phyloP scores from a whole-genome alignment of 2,329 filamentous ascomycete genomes.

The Amauroascus verrucosus region DNA sequence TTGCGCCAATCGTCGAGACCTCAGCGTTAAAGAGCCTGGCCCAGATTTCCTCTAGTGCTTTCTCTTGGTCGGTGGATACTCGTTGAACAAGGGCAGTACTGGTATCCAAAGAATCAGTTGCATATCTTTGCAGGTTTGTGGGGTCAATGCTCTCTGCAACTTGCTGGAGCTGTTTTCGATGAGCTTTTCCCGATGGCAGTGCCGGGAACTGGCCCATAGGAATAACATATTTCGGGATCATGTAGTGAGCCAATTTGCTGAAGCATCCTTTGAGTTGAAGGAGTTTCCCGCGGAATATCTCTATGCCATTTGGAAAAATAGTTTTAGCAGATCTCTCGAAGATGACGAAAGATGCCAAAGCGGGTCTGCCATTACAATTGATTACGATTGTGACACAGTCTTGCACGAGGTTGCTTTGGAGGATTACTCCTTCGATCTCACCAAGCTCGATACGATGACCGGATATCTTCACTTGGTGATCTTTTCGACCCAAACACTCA shows the following conservation, averaged over 20 bases:
- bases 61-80: neutral
- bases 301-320: neutral
- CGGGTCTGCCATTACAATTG: neutral
- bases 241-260: neutral
- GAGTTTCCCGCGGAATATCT: neutral
- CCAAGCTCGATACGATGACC: slow-evolving; percentile 33
- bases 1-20: neutral
- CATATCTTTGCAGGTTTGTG: neutral
- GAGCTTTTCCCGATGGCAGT: slow-evolving; percentile 1
- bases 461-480: slow-evolving; percentile 17
- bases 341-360: neutral
- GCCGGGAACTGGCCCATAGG: slow-evolving; percentile 2
- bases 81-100: neutral
- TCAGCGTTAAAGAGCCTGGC: neutral
- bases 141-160: neutral
- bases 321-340: neutral
- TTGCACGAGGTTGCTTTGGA: neutral
- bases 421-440: slow-evolving; percentile 28
- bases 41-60: neutral
- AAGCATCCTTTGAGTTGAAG: neutral
- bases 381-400: neutral
- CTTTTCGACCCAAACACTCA: slow-evolving; percentile 17
- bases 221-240: slow-evolving; percentile 1
- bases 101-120: neutral
- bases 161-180: neutral